Conservation (phyloP, 2,329 filamentous ascomycete genomes). For the Hyphodiscus sp. region DNA sequence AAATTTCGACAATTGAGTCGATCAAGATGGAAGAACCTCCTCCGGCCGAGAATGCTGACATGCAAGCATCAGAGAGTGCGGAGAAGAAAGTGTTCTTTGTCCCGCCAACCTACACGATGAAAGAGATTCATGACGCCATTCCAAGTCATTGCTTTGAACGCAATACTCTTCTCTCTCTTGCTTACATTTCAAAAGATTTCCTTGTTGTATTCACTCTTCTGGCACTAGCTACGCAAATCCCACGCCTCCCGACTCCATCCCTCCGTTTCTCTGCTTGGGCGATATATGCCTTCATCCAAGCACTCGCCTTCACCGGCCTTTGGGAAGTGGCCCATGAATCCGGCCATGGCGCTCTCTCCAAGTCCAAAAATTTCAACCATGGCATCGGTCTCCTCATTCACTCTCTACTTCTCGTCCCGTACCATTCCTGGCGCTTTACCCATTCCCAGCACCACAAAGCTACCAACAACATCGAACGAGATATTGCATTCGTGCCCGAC, state of each 20-base stretch:
- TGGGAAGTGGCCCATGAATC: constrained; percentile 69
- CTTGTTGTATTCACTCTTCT: constrained; percentile 41
- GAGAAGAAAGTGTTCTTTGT: constrained; percentile 13
- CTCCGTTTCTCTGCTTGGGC: constrained; percentile 46
- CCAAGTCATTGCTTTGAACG: constrained; percentile 56
- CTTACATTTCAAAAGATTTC: constrained; percentile 52
- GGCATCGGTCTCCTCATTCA: constrained; percentile 58
- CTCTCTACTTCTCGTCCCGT: constrained; percentile 60
- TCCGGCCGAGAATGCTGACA: not conserved
- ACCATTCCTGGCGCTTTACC: constrained; percentile 66
- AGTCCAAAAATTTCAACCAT: constrained; percentile 50
- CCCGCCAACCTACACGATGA: constrained; percentile 28
- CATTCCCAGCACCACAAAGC: constrained; percentile 64
- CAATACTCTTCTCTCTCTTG: constrained; percentile 43
- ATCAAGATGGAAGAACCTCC: not conserved
- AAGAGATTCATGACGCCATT: constrained; percentile 39
- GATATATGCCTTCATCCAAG: constrained; percentile 57
- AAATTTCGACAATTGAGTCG: not conserved
- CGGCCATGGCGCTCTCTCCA: constrained; percentile 63
- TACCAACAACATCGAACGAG: constrained; percentile 60
- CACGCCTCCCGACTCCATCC: constrained; percentile 38
- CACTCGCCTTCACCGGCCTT: constrained; percentile 59
- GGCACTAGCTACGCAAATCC: constrained; percentile 49
- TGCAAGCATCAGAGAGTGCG: not conserved
- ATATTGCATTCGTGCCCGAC: constrained; percentile 56